These are phyloP conservation scores for Paracoccidioides lutzii DNA, from an alignment of 2,329 filamentous ascomycete species.

Conservation along the genomic window DNA sequence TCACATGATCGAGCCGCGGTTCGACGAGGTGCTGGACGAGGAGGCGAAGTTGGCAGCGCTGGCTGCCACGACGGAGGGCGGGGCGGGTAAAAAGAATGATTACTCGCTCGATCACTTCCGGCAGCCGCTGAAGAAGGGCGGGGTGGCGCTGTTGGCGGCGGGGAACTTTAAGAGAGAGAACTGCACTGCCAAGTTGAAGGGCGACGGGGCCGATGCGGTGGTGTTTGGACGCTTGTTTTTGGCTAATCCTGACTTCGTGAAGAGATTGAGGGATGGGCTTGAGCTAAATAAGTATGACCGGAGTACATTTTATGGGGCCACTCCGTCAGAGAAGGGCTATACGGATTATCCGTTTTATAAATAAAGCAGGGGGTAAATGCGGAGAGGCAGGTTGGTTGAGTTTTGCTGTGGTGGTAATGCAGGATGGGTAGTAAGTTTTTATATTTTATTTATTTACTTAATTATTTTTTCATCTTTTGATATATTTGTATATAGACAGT, in stretches of 20 bases:
- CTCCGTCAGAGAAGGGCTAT: slow-evolving; percentile 26
- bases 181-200: neutral
- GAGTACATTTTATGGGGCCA: slow-evolving; percentile 28
- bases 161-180: slow-evolving; percentile 20
- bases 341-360: slow-evolving; percentile 28
- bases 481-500: no score
- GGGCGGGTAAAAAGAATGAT: slow-evolving; percentile 25
- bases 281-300: slow-evolving; percentile 28
- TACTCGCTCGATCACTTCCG: slow-evolving; percentile 35
- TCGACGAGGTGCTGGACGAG: slow-evolving; percentile 17
- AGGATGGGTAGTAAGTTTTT: no score
- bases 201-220: slow-evolving; percentile 21
- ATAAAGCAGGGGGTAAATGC: neutral
- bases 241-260: slow-evolving; percentile 37
- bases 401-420: neutral
- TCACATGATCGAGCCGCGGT: slow-evolving; percentile 48
- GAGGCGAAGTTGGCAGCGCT: neutral
- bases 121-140: slow-evolving; percentile 17
- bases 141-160: slow-evolving; percentile 40
- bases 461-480: no score
- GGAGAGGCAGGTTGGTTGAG: neutral
- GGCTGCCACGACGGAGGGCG: slow-evolving; percentile 19
- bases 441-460: no score
- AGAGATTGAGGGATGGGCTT: slow-evolving; percentile 27
- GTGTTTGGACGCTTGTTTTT: slow-evolving; percentile 34